These are phyloP conservation scores for Verticillium dahliae DNA, from an alignment of 2,329 filamentous ascomycete genomes.

Conservation along the genomic window DNA sequence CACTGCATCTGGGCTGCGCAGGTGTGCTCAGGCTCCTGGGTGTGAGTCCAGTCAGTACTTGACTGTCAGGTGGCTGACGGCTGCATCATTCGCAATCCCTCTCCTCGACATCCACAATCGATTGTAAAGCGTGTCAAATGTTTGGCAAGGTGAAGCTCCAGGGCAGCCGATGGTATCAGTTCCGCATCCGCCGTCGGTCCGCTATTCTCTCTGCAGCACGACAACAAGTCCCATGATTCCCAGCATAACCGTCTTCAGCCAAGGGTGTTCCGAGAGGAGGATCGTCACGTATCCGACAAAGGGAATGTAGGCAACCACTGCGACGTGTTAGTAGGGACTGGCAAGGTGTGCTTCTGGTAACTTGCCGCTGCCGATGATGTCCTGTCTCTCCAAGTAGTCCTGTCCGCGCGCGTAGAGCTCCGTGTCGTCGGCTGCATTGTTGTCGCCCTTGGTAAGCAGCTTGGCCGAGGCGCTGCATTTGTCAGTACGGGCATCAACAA, in stretches of 20 bases:
- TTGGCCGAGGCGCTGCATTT: conserved; percentile 46
- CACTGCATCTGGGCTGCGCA: not conserved
- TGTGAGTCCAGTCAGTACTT: too few relatives aligned
- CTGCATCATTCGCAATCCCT: too few relatives aligned
- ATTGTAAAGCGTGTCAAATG: too few relatives aligned
- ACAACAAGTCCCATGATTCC: conserved; percentile 94
- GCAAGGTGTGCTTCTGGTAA: not conserved
- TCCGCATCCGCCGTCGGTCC: not conserved
- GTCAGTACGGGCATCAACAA: not conserved
- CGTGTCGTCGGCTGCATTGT: conserved; percentile 89
- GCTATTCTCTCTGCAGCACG: conserved; percentile 80
- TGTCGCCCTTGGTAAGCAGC: conserved; percentile 94
- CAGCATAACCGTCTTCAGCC: conserved; percentile 92
- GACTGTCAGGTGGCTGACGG: too few relatives aligned
- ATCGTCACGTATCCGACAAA: conserved; percentile 98
- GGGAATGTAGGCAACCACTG: conserved; percentile 80
- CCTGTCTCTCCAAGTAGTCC: conserved; percentile 76
- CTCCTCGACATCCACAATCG: too few relatives aligned
- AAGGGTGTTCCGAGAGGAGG: conserved; percentile 88
- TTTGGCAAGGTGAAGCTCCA: too few relatives aligned
- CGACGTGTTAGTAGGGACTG: not conserved
- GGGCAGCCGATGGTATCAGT: not conserved
- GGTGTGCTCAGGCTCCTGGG: too few relatives aligned
- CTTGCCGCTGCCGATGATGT: conserved; percentile 72
- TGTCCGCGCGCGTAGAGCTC: conserved; percentile 80